A percentile compares a stretch with the other conserved stretches of the same genome.
phyloP scores from a whole-genome alignment of 257 asterid species.

The Cynanchum wilfordii region DNA sequence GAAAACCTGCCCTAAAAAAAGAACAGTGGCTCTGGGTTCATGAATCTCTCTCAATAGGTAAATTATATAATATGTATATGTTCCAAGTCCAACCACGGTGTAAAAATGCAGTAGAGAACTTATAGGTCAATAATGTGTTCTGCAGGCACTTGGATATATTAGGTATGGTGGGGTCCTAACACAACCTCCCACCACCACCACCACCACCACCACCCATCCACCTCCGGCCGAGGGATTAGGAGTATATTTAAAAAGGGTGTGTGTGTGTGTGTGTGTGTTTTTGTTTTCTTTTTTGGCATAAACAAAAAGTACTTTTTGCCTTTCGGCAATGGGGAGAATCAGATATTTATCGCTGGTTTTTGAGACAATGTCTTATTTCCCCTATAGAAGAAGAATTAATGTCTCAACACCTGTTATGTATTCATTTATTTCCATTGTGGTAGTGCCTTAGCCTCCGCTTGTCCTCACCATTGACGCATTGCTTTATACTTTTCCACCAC shows the following conservation, averaged over 20 bases:
- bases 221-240: not conserved
- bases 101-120: constrained; percentile 1
- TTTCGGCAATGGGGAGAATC: constrained; percentile 38
- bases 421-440: constrained; percentile 10
- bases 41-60: constrained; percentile 6
- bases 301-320: constrained; percentile 17
- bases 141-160: constrained; percentile 1
- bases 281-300: constrained; percentile 14
- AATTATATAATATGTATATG: not conserved
- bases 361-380: not conserved
- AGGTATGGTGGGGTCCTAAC: constrained; percentile 15
- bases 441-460: not conserved
- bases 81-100: not conserved
- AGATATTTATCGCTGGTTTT: constrained; percentile 6
- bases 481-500: constrained; percentile 9
- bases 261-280: not conserved
- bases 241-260: too few species aligned
- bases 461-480: not conserved
- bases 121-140: constrained; percentile 16
- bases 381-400: not conserved
- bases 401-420: constrained; percentile 29
- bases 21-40: constrained; percentile 4
- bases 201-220: not conserved
- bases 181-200: not conserved
- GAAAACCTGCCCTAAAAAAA: not conserved